phyloP scores from a whole-genome alignment of 805 yeast genomes.

The Priceomyces castillae region DNA sequence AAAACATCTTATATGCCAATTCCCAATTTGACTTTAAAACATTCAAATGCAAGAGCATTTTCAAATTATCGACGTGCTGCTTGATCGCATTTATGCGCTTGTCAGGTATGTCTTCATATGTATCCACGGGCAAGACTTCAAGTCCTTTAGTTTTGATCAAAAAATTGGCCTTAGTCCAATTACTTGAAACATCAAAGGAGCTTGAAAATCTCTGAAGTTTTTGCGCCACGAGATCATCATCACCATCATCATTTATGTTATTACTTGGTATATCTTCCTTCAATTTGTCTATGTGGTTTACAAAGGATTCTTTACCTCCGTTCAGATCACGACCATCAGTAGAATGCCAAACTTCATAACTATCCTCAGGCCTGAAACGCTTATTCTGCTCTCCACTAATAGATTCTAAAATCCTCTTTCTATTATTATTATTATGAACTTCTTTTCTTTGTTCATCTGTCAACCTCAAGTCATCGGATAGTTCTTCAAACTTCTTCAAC shows the following conservation, averaged over 20 bases:
- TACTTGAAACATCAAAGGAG: constrained; percentile 19
- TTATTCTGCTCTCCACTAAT: constrained; percentile 26
- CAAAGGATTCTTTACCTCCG: background rate
- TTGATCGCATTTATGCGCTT: constrained; percentile 10
- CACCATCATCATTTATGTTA: constrained; percentile 5
- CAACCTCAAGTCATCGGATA: constrained; percentile 6
- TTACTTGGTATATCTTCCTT: constrained; percentile 1
- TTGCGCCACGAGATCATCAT: constrained; percentile 7
- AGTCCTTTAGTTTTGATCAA: constrained; percentile 20
- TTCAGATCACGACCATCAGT: constrained; percentile 14
- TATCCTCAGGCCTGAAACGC: constrained; percentile 29
- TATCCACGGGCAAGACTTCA: constrained; percentile 20
- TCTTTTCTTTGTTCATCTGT: constrained; percentile 7
- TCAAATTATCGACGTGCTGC: constrained; percentile 35
- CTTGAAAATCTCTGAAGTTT: constrained; percentile 12
- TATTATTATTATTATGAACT: constrained; percentile 10
- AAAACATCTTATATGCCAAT: constrained; percentile 51
- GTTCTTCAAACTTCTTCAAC: constrained; percentile 14
- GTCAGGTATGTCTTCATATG: constrained; percentile 5
- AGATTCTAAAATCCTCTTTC: constrained; percentile 15
- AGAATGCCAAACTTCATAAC: constrained; percentile 35
- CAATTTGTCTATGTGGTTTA: background rate
- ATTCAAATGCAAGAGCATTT: constrained; percentile 47
- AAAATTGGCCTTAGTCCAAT: constrained; percentile 19
- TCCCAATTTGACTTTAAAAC: constrained; percentile 53